These are phyloP conservation scores for Tricholoma flavovirens DNA, from an alignment of 768 basidiomycete genomes.

Conservation along the genomic window DNA sequence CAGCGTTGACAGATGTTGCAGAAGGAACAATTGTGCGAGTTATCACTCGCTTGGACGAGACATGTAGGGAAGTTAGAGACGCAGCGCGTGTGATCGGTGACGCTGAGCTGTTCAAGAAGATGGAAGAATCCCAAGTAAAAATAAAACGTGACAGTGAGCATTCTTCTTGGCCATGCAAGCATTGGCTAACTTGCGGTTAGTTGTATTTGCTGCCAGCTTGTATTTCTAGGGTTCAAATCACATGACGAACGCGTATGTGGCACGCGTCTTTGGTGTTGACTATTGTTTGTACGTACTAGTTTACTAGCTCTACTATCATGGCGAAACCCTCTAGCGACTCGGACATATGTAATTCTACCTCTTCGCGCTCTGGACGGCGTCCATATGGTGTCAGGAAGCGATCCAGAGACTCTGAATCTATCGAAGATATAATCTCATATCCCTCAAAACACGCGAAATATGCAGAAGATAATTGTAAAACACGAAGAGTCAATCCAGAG, in stretches of 20 bases:
- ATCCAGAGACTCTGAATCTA: background rate
- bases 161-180: background rate
- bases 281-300: background rate
- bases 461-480: conserved; percentile 40
- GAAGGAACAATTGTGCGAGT: conserved; percentile 97
- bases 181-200: conserved; percentile 31
- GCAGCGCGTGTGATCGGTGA: conserved; percentile 97
- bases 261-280: conserved; percentile 1
- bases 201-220: conserved; percentile 83
- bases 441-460: conserved; percentile 5
- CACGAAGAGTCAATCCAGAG: conserved; percentile 59
- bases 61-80: conserved; percentile 93
- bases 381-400: conserved; percentile 7
- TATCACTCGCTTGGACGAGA: conserved; percentile 94
- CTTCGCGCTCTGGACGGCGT: conserved; percentile 8
- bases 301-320: conserved; percentile 16
- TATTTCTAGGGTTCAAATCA: conserved; percentile 52
- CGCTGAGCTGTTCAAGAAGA: conserved; percentile 92
- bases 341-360: conserved; percentile 9
- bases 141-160: conserved; percentile 93
- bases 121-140: conserved; percentile 91
- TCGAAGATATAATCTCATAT: background rate
- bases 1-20: conserved; percentile 84
- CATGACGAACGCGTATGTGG: conserved; percentile 11
- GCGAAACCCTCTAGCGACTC: conserved; percentile 29